Base-by-base conservation (phyloP, 129 eudicot species). In the Saussurea involucrata region DNA sequence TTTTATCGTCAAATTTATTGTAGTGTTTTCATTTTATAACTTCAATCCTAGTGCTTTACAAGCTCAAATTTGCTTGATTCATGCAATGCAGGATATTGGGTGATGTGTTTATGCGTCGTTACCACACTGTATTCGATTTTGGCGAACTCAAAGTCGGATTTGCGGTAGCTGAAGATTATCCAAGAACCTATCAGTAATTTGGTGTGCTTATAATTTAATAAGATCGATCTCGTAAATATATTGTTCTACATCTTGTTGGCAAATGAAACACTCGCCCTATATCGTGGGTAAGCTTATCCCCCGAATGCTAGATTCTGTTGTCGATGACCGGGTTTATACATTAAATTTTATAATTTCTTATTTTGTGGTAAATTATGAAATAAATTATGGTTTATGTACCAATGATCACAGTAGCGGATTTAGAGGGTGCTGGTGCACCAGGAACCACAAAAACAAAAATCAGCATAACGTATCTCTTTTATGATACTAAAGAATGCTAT, bases 31-130 rank as follows among this genome's bases (percentile, higher is more conserved):
- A n/a, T n/a, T n/a, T n/a, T n/a, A n/a, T n/a, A n/a, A n/a, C n/a
- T 49, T 80, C 1, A 42, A 65, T 32, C 44, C 6, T 53, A 4
- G 49, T 34, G 31, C 55, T 66, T 40, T 20, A 6, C n/a, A 33
- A 66, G 27, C 53, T 37, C 32, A 5, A 5, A 24, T 13, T 24
- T 66, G 36, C 25, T 25, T 73, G 10, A n/a, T 20, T 74, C n/a
- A n/a, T 74, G 73, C 55, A 25, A 36, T 84, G 84, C 83, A 94
- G 98, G 98, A 88, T 91, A 66, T 29, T 94, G 79, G 98, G 98
- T 13, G 96, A 94, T 72, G 71, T 94, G 36, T 94, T 94, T 63
- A 91, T 94, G 98, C 97, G 97, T 66, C 91, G 88, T 42, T 94
- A 91, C 72, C 98, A 89, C 76, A 94, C 98, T 13, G 80, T 89